These are phyloP conservation scores for Stephanodiscus triporus DNA, from an alignment of 108 stramenopile species.

Conservation along the genomic window DNA sequence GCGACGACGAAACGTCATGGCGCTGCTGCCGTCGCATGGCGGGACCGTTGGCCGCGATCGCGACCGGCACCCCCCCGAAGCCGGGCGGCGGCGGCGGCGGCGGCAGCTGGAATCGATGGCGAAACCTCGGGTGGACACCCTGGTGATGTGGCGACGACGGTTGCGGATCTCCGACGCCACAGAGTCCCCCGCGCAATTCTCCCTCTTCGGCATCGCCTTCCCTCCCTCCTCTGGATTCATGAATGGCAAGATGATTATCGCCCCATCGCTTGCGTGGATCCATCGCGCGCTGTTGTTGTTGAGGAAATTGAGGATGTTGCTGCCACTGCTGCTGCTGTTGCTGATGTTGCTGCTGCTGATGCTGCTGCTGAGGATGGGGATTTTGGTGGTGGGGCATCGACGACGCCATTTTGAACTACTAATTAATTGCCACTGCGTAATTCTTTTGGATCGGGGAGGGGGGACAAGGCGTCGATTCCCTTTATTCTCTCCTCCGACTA, in stretches of 20 bases:
- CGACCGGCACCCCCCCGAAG: background rate
- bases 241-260: no score
- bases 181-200: background rate
- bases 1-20: no score
- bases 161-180: conserved; percentile 1
- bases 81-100: background rate
- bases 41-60: no score
- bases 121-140: conserved; percentile 8
- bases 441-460: no score
- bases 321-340: background rate
- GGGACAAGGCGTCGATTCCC: no score
- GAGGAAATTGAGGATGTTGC: no score
- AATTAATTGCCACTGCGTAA: no score
- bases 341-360: background rate
- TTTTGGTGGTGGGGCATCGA: background rate
- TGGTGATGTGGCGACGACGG: conserved; percentile 2
- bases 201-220: conserved; percentile 3
- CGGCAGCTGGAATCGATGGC: conserved; percentile 19
- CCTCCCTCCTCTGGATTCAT: no score
- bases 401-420: background rate
- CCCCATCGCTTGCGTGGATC: background rate
- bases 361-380: background rate
- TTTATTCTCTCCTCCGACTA: no score
- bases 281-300: conserved; percentile 4
- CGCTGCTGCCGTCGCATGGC: background rate